phyloP scores from a whole-genome alignment of 352 stramenopile genomes.

The Pythium guiyangense region DNA sequence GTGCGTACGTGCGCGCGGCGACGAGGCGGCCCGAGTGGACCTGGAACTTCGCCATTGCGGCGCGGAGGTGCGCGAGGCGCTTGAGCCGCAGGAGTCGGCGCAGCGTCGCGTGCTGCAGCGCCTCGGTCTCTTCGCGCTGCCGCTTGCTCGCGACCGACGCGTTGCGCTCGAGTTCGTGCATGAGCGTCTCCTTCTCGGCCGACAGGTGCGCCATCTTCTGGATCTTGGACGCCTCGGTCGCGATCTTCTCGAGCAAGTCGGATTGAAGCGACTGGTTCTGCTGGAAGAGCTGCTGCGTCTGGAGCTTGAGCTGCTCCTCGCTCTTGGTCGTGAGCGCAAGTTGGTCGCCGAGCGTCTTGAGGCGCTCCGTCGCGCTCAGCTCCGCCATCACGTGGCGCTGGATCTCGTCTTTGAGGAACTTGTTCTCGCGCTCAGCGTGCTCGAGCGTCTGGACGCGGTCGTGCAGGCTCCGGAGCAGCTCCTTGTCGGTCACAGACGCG shows the following conservation, averaged over 20 bases:
- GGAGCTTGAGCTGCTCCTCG: slow-evolving; percentile 66
- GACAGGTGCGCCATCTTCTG: slow-evolving; percentile 62
- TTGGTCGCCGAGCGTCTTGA: slow-evolving; percentile 53
- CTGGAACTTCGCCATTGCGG: slow-evolving; percentile 8
- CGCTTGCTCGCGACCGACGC: slow-evolving; percentile 29
- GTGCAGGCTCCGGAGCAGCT: slow-evolving; percentile 26
- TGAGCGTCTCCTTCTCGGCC: slow-evolving; percentile 50
- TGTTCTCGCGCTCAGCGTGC: slow-evolving; percentile 46
- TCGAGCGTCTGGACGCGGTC: slow-evolving; percentile 42
- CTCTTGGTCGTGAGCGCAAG: slow-evolving; percentile 46
- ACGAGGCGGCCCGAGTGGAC: slow-evolving; percentile 1
- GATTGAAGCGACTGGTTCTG: slow-evolving; percentile 61
- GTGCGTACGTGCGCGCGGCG: background rate
- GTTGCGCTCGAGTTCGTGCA: slow-evolving; percentile 44
- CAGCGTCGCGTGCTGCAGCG: slow-evolving; percentile 23
- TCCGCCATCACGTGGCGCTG: slow-evolving; percentile 61
- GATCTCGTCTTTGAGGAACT: slow-evolving; percentile 49
- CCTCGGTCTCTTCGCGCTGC: slow-evolving; percentile 19
- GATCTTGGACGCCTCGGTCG: slow-evolving; percentile 55
- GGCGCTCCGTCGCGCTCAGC: slow-evolving; percentile 40
- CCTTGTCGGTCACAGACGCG: slow-evolving; percentile 24
- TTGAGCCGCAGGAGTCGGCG: slow-evolving; percentile 32
- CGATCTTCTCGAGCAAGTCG: slow-evolving; percentile 69
- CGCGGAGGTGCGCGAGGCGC: slow-evolving; percentile 16
- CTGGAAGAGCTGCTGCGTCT: slow-evolving; percentile 65